Percentiles rank a stretch among this genome's conserved stretches.
Conservation (phyloP, 2,329 filamentous ascomycete genomes). For the Decorospora gaudefroyi region DNA sequence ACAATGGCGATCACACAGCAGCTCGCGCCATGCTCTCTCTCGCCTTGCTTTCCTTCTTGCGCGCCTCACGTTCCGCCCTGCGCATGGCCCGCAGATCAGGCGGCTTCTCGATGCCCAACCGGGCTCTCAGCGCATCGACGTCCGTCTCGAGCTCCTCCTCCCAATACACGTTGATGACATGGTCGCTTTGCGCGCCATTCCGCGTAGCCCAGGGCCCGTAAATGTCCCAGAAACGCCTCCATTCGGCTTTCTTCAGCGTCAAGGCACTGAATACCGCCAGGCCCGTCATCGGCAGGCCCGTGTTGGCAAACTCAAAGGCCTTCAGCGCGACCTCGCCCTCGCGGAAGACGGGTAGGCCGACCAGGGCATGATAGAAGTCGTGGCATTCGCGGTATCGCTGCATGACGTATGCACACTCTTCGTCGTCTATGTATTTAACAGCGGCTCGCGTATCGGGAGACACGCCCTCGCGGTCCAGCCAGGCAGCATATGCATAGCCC, state of each 20-base stretch:
- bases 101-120: conserved; percentile 84
- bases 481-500: conserved; percentile 79
- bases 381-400: conserved; percentile 97
- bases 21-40: conserved; percentile 33
- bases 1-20: conserved; percentile 19
- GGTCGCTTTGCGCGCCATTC: conserved; percentile 75
- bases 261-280: conserved; percentile 75
- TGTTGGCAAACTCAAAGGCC: conserved; percentile 96
- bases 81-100: conserved; percentile 82
- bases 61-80: conserved; percentile 69
- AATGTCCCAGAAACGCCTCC: conserved; percentile 68
- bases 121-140: conserved; percentile 71
- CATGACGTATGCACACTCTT: conserved; percentile 97
- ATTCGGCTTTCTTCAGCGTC: conserved; percentile 65
- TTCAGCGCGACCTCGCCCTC: conserved; percentile 98
- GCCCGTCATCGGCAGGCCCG: conserved; percentile 91
- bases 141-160: conserved; percentile 89
- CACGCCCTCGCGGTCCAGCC: conserved; percentile 94
- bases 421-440: conserved; percentile 91
- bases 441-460: conserved; percentile 82
- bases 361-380: conserved; percentile 96
- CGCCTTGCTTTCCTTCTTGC: conserved; percentile 65
- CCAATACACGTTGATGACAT: conserved; percentile 97
- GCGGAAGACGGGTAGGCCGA: conserved; percentile 84
- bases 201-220: conserved; percentile 90